These are phyloP conservation scores for Suillus lakei DNA, from an alignment of 768 basidiomycete genomes.

Conservation along the genomic window DNA sequence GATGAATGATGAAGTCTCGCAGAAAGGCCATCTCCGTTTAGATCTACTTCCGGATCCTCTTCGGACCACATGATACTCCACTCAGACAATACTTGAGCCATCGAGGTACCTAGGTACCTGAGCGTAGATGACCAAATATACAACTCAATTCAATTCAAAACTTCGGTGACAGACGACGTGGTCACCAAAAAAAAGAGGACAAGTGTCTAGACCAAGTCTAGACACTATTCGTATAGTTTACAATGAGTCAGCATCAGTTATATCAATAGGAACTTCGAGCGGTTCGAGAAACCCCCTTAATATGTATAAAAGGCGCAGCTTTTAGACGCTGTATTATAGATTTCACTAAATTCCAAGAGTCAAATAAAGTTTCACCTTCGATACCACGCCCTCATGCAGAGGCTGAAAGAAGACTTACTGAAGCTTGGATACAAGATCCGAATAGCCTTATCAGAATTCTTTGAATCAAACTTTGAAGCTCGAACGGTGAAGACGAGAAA, in stretches of 20 bases:
- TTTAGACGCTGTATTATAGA: too few species aligned
- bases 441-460: neutral
- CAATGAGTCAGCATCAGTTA: neutral
- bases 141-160: too few species aligned
- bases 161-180: conserved; percentile 17
- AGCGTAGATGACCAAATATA: too few species aligned
- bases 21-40: conserved; percentile 11
- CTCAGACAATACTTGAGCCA: conserved; percentile 10
- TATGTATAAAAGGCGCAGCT: too few species aligned
- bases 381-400: too few species aligned
- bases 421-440: neutral
- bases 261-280: neutral
- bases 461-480: neutral
- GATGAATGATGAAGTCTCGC: conserved; percentile 18
- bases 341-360: too few species aligned
- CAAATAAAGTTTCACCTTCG: too few species aligned
- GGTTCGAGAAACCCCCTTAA: too few species aligned
- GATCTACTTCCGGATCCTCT: conserved; percentile 12
- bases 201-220: conserved; percentile 14
- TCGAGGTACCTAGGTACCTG: too few species aligned
- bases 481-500: neutral
- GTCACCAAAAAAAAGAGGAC: conserved; percentile 14
- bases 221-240: neutral
- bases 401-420: too few species aligned
- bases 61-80: conserved; percentile 2